Percentiles rank a stretch among this genome's conserved stretches.
Conservation (phyloP, 495 filamentous ascomycete genomes). For the Schizothecium vesticola region DNA sequence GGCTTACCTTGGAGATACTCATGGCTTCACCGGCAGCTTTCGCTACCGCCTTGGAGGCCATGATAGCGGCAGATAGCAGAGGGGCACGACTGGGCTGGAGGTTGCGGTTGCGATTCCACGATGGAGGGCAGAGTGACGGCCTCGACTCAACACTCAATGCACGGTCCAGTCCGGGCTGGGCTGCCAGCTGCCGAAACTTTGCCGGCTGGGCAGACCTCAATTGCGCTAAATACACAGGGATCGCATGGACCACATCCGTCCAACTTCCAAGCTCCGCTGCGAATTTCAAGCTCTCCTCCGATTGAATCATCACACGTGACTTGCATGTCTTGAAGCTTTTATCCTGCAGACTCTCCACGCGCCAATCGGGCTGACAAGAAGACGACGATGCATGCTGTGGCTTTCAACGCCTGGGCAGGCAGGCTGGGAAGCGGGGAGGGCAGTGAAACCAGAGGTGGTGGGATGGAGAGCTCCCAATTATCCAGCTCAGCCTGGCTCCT, state of each 20-base stretch:
- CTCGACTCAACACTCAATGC: neutral
- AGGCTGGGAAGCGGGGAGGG: neutral
- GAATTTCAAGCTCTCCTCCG: neutral
- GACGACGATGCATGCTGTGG: neutral
- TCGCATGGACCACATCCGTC: constrained; percentile 1
- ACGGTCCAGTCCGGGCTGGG: neutral
- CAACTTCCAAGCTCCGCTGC: neutral
- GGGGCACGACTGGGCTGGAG: neutral
- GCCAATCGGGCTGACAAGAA: neutral
- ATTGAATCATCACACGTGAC: constrained; percentile 12
- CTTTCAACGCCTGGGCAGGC: neutral
- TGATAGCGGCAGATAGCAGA: constrained; percentile 27
- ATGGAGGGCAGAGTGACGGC: neutral
- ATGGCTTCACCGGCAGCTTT: constrained; percentile 45
- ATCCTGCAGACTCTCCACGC: neutral
- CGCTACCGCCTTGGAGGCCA: constrained; percentile 51
- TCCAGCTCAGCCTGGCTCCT: neutral
- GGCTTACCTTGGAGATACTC: constrained; percentile 41
- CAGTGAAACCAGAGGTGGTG: neutral
- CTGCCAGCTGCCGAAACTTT: constrained; percentile 6
- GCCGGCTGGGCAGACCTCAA: neutral
- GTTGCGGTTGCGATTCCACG: neutral
- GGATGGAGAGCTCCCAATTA: neutral
- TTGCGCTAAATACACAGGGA: neutral
- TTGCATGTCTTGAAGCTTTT: constrained; percentile 4